A percentile compares a stretch with the other conserved stretches of the same genome.
Conservation (phyloP, 306 rosid genomes). For the Bauhinia variegata region DNA sequence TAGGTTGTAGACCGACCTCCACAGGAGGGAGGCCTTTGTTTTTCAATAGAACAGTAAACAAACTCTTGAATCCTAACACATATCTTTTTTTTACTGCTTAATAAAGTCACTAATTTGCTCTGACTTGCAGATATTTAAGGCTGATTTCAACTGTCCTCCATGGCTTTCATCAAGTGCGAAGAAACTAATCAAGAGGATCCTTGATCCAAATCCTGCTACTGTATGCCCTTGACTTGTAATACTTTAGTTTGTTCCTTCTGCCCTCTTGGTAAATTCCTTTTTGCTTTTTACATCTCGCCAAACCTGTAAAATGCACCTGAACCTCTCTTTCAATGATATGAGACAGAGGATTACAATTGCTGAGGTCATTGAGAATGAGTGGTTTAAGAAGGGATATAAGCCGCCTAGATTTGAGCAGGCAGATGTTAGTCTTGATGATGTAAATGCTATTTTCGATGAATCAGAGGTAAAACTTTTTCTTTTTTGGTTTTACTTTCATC, state of each 20-base stretch:
- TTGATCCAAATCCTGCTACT: slow-evolving; percentile 82
- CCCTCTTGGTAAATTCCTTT: too few relatives aligned
- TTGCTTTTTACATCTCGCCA: not conserved
- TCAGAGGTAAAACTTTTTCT: slow-evolving; percentile 54
- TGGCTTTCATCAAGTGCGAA: slow-evolving; percentile 95
- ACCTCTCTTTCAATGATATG: slow-evolving; percentile 33
- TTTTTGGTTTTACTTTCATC: slow-evolving; percentile 2
- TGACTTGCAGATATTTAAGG: slow-evolving; percentile 78
- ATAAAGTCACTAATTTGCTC: slow-evolving; percentile 10
- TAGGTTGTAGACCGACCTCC: too few relatives aligned
- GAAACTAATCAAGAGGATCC: slow-evolving; percentile 81
- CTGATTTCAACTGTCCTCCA: slow-evolving; percentile 79
- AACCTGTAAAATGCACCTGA: slow-evolving; percentile 27
- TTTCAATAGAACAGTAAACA: too few relatives aligned
- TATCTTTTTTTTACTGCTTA: slow-evolving; percentile 16
- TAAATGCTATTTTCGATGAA: slow-evolving; percentile 71
- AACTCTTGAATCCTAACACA: too few relatives aligned
- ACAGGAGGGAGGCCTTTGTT: too few relatives aligned
- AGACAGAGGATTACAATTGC: slow-evolving; percentile 82
- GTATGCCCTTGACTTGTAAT: slow-evolving; percentile 50
- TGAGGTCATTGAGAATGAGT: slow-evolving; percentile 85
- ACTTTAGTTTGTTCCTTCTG: not conserved
- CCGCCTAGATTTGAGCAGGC: slow-evolving; percentile 80
- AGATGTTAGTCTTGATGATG: slow-evolving; percentile 71
- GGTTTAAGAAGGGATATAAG: slow-evolving; percentile 95